A percentile compares a stretch with the other conserved stretches of the same genome.
phyloP scores from a whole-genome alignment of 768 basidiomycete species.

The Kwoniella pini region DNA sequence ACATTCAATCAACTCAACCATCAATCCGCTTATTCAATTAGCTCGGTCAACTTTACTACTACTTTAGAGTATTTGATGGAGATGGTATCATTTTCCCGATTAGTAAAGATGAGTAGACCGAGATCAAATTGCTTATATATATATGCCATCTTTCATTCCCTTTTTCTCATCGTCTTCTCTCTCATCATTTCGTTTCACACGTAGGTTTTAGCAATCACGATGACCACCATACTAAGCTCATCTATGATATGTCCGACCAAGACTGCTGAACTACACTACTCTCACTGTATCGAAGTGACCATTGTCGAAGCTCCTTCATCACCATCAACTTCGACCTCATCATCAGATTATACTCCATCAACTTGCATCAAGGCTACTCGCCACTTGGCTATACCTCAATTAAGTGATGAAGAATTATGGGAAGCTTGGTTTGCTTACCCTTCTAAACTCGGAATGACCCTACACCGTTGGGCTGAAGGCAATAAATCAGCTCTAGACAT shows the following conservation, averaged over 20 bases:
- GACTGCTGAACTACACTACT: not conserved
- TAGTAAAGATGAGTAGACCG: no score
- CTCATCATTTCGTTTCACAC: not conserved
- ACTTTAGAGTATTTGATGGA: no score
- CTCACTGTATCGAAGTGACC: slow-evolving; percentile 3
- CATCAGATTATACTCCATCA: not conserved
- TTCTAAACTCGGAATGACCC: slow-evolving; percentile 5
- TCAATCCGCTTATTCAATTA: no score
- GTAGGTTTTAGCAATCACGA: not conserved
- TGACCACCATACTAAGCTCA: not conserved
- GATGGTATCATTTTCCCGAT: no score
- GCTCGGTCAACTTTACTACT: no score
- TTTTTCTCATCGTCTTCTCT: not conserved
- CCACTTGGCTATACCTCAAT: not conserved
- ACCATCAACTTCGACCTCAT: not conserved
- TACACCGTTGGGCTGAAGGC: slow-evolving; percentile 18
- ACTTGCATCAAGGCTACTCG: not conserved
- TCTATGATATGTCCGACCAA: not conserved
- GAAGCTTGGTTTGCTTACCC: slow-evolving; percentile 17
- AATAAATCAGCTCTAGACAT: slow-evolving; percentile 2
- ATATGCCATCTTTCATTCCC: not conserved
- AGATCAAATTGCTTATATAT: no score
- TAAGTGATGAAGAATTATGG: slow-evolving; percentile 12
- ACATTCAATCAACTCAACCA: no score
- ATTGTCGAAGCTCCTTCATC: slow-evolving; percentile 1